Base-by-base conservation (phyloP, 108 stramenopile genomes). In the Pseudonitzschia multistriata region DNA sequence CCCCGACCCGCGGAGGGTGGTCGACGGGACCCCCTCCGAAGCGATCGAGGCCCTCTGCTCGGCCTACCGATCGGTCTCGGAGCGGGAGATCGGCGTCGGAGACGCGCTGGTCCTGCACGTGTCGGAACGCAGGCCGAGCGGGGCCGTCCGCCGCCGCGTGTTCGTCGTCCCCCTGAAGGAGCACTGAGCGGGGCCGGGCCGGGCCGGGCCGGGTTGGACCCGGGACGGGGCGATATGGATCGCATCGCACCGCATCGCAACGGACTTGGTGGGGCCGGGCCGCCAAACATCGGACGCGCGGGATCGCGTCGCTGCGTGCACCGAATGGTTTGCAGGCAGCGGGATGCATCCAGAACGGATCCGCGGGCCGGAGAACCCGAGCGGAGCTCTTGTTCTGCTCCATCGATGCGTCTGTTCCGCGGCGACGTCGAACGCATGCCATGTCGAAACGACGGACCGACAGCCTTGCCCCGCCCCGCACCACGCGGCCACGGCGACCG, bases 21-120 rank as follows among this genome's bases (percentile, higher is more conserved):
- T 94, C 8, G 60, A 83, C 22, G 86, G 85, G 49, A 66, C 81
- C 24, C 76, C 74, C 50, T 71, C 88, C 11, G 84, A 87, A 52
- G 88, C 93, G 2, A 73, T 90, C 19, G n/a, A 54, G 5, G 76
- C 72, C 35, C 59, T 94, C 11, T 77, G 86, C 8, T 49, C 76
- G 74, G 90, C 77, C 10, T 94, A 87, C 76, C 84, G 78, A 64
- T 81, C 88, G 28, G 93, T 91, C 30, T 76, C 93, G 29, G 93
- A 94, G 68, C 83, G 93, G 73, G 90, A 94, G 55, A 94, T 91
- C 66, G 76, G 79, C 13, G 88, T 91, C 0, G 93, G 93, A 2
- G 93, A 94, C 68, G 78, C 80, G 45, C 65, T 94, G 28, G 87
- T 94, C 11, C 57, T 94, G 60, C 88, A 87, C 77, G 62, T 90